Percentiles rank a stretch among this genome's conserved stretches.
Evolutionary conservation across 805 yeast genomes (phyloP).

Genomic region (Candida berthetii): DNA sequence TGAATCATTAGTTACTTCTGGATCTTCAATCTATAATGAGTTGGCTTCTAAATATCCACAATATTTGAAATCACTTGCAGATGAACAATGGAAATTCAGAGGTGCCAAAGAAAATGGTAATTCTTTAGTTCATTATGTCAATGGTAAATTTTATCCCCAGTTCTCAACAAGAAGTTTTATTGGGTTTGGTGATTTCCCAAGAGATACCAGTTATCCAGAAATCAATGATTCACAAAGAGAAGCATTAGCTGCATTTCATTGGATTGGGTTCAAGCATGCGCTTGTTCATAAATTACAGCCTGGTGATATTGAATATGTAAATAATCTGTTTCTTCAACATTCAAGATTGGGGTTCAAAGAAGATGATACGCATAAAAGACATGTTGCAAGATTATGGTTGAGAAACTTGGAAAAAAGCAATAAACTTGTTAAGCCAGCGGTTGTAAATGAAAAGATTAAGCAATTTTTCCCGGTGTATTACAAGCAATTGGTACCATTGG

Average conservation of each 20-base stretch:
- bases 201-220: neutral
- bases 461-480: neutral
- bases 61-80: neutral
- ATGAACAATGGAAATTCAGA: neutral
- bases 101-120: neutral
- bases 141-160: neutral
- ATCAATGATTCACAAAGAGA: neutral
- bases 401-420: neutral
- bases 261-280: slow-evolving; percentile 2
- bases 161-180: slow-evolving; percentile 2
- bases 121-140: neutral
- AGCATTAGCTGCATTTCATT: slow-evolving; percentile 3
- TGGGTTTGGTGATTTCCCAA: slow-evolving; percentile 1
- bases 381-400: slow-evolving; percentile 3
- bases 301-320: slow-evolving; percentile 4
- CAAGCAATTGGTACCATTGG: slow-evolving; percentile 1
- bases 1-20: slow-evolving; percentile 1
- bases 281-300: slow-evolving; percentile 1
- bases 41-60: slow-evolving; percentile 1
- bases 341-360: slow-evolving; percentile 1
- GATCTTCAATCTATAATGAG: slow-evolving; percentile 2
- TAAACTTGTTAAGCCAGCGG: neutral
- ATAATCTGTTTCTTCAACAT: slow-evolving; percentile 2
- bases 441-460: neutral
- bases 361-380: slow-evolving; percentile 1